Base-by-base conservation (phyloP, 164 flowering plant species). In the Vitis vinifera region DNA sequence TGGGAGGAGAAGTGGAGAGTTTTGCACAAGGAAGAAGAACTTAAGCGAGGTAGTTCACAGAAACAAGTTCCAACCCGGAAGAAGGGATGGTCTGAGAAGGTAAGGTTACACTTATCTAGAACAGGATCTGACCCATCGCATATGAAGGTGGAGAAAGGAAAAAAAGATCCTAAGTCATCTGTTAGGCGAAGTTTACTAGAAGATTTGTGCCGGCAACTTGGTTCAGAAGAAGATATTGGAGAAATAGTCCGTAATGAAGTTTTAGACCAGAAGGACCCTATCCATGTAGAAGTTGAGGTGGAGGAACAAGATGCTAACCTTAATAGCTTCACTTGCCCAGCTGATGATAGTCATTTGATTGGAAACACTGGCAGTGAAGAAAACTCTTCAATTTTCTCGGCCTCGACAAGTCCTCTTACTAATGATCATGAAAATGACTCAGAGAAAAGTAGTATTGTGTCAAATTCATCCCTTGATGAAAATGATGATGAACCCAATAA, bases 1-100 rank as follows among this genome's bases (percentile, higher is more conserved):
- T 91, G 96, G 96, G 96, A 91, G 77, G 90, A 87, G 74, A 83
- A 83, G 73, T 91, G 96, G 93, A 81, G 90, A 66, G 86, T 77
- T 67, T 37, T 86, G 71, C 88, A 87, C 70, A 82, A 85, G 66
- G 87, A 78, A 68, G 90, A 83, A 78, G 89, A 87, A 68, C 37
- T 56, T 44, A 80, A 63, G 48, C 77, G 81, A 55, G 75, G 64
- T 75, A 73, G 70, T 66, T 65, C 17, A 12, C 72, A 53, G 3
- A 77, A 86, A 59, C 65, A 66, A 70, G 67, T 59, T 51, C 80
- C 88, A 50, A 55, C 71, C 37, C 76, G 56, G 15, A 83, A 67
- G 70, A 91, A 81, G 55, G 77, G 91, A 8, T 84, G 87, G 84
- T 71, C 91, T 0, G 89, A 83, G 50, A 88, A 81, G 76, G 79